Percentiles rank a stretch among this genome's conserved stretches.
Evolutionary conservation across 805 yeast genomes (phyloP).

Genomic region (Candida bentonensis): DNA sequence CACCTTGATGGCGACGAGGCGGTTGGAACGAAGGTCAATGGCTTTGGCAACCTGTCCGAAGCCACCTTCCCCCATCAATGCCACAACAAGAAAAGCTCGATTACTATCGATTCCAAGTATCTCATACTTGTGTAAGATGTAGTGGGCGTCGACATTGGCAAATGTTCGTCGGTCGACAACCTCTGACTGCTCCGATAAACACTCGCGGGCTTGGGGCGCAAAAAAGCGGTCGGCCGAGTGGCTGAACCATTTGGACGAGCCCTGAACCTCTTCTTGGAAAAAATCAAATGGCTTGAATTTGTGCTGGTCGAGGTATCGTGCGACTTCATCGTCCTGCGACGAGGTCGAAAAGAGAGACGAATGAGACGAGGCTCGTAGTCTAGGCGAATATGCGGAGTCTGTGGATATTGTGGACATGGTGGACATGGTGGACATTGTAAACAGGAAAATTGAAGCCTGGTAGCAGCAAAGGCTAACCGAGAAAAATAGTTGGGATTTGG

Average conservation of each 20-base stretch:
- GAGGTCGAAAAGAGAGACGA: not conserved
- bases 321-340: not conserved
- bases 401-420: not conserved
- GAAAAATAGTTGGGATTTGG: too few species aligned
- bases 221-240: not conserved
- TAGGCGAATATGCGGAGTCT: not conserved
- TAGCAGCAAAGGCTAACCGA: too few species aligned
- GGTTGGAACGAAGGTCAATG: not conserved
- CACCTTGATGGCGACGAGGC: not conserved
- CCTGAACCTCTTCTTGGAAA: not conserved
- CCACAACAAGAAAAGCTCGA: not conserved
- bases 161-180: not conserved
- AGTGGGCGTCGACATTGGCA: not conserved
- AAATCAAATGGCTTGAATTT: not conserved
- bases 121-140: not conserved
- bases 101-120: not conserved
- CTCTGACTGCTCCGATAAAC: not conserved
- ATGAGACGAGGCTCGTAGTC: not conserved
- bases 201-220: not conserved
- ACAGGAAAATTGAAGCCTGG: too few species aligned
- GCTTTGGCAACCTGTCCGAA: conserved; percentile 1
- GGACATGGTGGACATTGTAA: too few species aligned
- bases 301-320: not conserved
- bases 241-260: not conserved
- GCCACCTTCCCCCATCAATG: not conserved